Percentiles rank a stretch among this genome's conserved stretches.
phyloP scores from a whole-genome alignment of 495 filamentous ascomycete species.

The Aspergillus carlsbadensis region DNA sequence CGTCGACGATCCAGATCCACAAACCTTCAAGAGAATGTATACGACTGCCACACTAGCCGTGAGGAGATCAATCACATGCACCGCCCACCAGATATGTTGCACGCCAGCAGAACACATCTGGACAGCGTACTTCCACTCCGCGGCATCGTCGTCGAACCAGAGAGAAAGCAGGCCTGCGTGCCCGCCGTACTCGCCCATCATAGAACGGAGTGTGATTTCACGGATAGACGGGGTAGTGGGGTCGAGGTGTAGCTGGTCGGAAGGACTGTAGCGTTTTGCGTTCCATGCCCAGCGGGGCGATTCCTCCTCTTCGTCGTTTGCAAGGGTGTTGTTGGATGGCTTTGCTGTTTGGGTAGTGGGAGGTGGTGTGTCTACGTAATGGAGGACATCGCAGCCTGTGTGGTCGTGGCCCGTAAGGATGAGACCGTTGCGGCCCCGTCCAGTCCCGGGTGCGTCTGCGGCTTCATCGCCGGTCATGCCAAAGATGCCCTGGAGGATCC shows the following conservation, averaged over 20 bases:
- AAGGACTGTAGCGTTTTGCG: slow-evolving; percentile 26
- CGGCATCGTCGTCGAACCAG: slow-evolving; percentile 72
- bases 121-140: slow-evolving; percentile 81
- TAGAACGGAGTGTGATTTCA: slow-evolving; percentile 92
- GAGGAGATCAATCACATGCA: slow-evolving; percentile 70
- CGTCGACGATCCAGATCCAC: neutral
- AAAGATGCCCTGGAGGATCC: slow-evolving; percentile 75
- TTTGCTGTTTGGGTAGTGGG: neutral
- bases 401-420: slow-evolving; percentile 94
- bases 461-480: slow-evolving; percentile 64
- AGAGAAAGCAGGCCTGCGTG: slow-evolving; percentile 82
- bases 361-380: slow-evolving; percentile 59
- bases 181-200: slow-evolving; percentile 95
- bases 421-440: slow-evolving; percentile 65
- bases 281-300: slow-evolving; percentile 32
- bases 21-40: slow-evolving; percentile 10
- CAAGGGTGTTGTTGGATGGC: slow-evolving; percentile 14
- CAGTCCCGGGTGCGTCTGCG: slow-evolving; percentile 49
- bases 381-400: slow-evolving; percentile 84
- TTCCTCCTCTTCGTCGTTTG: slow-evolving; percentile 19
- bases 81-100: slow-evolving; percentile 93
- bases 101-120: slow-evolving; percentile 71
- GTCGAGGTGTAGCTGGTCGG: neutral
- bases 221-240: slow-evolving; percentile 50
- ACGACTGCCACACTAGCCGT: slow-evolving; percentile 31